Conservation (phyloP, 148 eudicot species). For the Spergularia bocconei region DNA sequence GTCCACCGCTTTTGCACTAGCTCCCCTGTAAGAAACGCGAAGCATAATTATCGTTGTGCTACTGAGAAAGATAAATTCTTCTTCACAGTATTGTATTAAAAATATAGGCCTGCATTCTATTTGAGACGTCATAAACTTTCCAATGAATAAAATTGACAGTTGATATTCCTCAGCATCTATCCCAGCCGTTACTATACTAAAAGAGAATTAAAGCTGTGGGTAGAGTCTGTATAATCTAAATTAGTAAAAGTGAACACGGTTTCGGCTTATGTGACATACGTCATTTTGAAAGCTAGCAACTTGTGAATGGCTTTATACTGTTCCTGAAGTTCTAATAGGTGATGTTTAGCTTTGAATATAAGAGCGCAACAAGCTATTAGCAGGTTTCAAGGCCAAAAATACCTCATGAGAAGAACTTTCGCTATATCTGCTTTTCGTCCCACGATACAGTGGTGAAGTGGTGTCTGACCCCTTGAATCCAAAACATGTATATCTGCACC, state of each 20-base stretch:
- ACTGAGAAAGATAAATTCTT: background rate
- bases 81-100: background rate
- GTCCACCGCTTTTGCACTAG: constrained; percentile 52
- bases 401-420: constrained; percentile 78
- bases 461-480: constrained; percentile 75
- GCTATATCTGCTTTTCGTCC: constrained; percentile 57
- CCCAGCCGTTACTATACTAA: no score
- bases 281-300: no score
- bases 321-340: background rate
- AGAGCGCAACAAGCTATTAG: background rate
- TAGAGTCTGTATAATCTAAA: no score
- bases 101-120: background rate
- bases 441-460: constrained; percentile 72
- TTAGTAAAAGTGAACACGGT: no score
- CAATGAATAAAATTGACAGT: background rate
- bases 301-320: no score
- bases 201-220: no score
- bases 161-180: constrained; percentile 2
- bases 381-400: constrained; percentile 21
- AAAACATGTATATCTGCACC: constrained; percentile 66
- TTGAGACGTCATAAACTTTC: background rate
- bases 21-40: constrained; percentile 54
- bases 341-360: background rate
- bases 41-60: background rate
- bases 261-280: no score